Conservation (phyloP, 129 eudicot genomes). For the Helianthus annuus region DNA sequence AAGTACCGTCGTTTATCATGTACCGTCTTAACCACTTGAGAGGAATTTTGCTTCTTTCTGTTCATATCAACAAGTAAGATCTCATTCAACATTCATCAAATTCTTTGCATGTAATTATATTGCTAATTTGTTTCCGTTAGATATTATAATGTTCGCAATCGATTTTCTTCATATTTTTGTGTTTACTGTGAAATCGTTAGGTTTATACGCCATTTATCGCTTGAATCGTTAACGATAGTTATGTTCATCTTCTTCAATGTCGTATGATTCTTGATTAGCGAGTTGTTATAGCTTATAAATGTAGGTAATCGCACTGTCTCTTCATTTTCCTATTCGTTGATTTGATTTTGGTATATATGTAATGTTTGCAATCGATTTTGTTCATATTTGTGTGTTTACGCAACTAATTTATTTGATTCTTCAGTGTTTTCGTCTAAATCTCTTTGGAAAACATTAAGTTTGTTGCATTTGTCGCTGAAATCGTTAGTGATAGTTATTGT, state of each 20-base stretch:
- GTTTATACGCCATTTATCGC: background rate
- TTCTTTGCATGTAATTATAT: conserved; percentile 9
- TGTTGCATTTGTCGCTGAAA: too few relatives aligned
- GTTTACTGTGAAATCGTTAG: background rate
- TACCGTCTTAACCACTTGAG: too few relatives aligned
- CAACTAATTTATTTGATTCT: too few relatives aligned
- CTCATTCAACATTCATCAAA: background rate
- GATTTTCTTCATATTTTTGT: background rate
- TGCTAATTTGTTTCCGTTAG: too few relatives aligned
- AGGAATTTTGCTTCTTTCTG: conserved; percentile 24
- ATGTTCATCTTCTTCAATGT: background rate
- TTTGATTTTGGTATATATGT: background rate
- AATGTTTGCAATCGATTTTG: background rate
- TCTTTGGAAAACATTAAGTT: too few relatives aligned
- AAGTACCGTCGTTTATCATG: too few relatives aligned
- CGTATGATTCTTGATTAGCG: background rate
- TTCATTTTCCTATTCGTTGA: background rate
- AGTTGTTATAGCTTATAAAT: too few relatives aligned
- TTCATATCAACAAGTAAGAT: background rate
- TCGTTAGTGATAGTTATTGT: background rate
- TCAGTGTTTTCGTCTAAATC: too few relatives aligned
- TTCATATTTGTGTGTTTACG: background rate
- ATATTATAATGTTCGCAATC: background rate
- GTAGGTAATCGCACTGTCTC: too few relatives aligned
- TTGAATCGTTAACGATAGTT: conserved; percentile 11